Base-by-base conservation (phyloP, 1,139 yeast species). In the Blastobotrys elegans region DNA sequence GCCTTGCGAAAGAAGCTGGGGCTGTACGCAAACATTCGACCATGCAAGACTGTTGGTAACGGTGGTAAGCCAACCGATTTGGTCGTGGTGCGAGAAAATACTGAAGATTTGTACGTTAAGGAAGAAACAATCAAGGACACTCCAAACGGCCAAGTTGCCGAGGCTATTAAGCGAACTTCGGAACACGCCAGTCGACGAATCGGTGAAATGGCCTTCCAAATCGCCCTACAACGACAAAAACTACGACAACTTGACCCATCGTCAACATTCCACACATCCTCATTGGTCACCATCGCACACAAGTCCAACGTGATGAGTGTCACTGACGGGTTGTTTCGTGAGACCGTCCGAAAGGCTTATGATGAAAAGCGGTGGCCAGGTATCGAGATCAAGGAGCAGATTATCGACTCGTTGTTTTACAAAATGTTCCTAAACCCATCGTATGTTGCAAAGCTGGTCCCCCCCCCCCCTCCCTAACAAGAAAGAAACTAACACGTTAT, bases 331-430 rank as follows among this genome's bases (percentile, higher is more conserved):
- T 77, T 92, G 60, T 92, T 92, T 83, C 83, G 98, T 67, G 97
- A 92, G 74, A 79, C 92, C 38, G 80, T 94, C 66, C 82, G 82
- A 65, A 76, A 77, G 51, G 83, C 86, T 43, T 89, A 84, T 70
- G 84, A 83, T 57, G 70, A 73, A 49, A 80, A 73, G 49, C 69
- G 71, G 58, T 86, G 76, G 65, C 59, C 56, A 18, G 59, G 53
- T 22, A 56, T 57, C 46, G 55, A 58, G 35, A 77, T 88, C 70
- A 86, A 86, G 66, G 98, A 92, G 72, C 98, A 92, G 74, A 90
- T 92, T 65, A 97, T 92, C 44, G 98, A 92, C 73, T 89, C 97
- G 22, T 92, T 94, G 98, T 98, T 92, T 51, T 92, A 92, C 80
- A 80, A 96, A 68, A 80, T 92, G 90, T 92, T 92, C 81, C 82